Evolutionary conservation across 805 yeast species (phyloP), one percentile per base, ranked within the genome.

Genomic region (Kluyveromyces starmeri): DNA sequence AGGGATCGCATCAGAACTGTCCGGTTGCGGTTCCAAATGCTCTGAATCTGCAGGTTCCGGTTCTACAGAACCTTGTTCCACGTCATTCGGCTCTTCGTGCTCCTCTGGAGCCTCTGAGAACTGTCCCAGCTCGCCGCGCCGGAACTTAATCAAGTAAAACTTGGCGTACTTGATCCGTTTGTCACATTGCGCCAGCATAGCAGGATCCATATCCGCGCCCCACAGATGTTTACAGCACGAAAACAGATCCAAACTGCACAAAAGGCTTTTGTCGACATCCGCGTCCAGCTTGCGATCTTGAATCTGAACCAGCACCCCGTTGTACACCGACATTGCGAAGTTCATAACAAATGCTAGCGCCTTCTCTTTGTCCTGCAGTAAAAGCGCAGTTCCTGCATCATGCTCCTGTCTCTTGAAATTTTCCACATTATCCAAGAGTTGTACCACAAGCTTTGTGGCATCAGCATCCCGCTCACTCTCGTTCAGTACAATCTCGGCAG

Each of bases 361-460:
- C n/a, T 77, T 65, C 8, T 65, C 70, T 41, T 75, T 76, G 45
- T 80, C 83, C 18, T 58, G 59, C 13, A 88, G 59, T 9, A 84
- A 65, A 45, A 14, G 62, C 45, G 22, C 44, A 44, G 21, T 41
- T 12, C 40, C 51, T 5, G 60, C 70, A 34, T 62, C 64, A 4
- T 58, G 60, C 17, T 65, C 59, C 6, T 46, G 45, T 2, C 38
- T 42, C 47, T 77, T 78, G 39, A 68, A 59, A 2, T 46, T 39
- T 51, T 92, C 98, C 23, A 92, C 73, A 3, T 70, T 71, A 48
- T 81, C 94, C 36, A 89, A 59, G 28, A 92, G 59, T 2, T 53
- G 49, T 30, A 78, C 60, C 0, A 89, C 83, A 45, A 72, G 73
- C 2, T 46, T 48, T 10, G 83, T 84, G 19, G 71, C 71, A 10